These are phyloP conservation scores for Backusella psychrophila DNA, from an alignment of 192 early-diverging fungal genomes.

Conservation along the genomic window DNA sequence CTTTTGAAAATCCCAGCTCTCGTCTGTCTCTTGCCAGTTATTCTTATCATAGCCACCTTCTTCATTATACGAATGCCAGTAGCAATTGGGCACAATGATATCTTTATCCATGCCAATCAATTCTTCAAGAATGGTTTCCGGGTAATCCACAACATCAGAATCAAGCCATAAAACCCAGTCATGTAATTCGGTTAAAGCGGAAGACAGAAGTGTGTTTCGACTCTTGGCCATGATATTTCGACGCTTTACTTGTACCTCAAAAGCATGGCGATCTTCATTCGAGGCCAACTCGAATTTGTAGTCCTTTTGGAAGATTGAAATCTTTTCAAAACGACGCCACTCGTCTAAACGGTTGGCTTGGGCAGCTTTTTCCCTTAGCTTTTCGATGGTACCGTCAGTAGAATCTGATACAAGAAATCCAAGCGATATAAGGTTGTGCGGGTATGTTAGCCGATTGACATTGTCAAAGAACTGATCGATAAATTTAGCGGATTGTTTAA, in stretches of 20 bases:
- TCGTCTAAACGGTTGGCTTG: slow-evolving; percentile 22
- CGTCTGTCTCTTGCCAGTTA: slow-evolving; percentile 64
- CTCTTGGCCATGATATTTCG: slow-evolving; percentile 60
- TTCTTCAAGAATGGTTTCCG: slow-evolving; percentile 53
- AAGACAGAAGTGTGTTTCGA: slow-evolving; percentile 60
- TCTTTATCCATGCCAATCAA: slow-evolving; percentile 66
- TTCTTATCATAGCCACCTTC: slow-evolving; percentile 62
- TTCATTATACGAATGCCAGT: slow-evolving; percentile 44
- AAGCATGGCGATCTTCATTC: slow-evolving; percentile 56
- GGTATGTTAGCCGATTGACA: slow-evolving; percentile 55
- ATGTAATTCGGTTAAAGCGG: slow-evolving; percentile 52
- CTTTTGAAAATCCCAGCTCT: slow-evolving; percentile 47
- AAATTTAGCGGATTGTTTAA: slow-evolving; percentile 59
- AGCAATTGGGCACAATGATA: slow-evolving; percentile 62
- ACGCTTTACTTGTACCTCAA: slow-evolving; percentile 55
- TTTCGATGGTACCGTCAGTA: slow-evolving; percentile 54
- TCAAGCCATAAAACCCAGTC: slow-evolving; percentile 77
- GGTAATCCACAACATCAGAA: slow-evolving; percentile 67
- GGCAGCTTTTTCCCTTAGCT: slow-evolving; percentile 32
- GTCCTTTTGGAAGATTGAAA: slow-evolving; percentile 62
- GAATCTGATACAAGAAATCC: slow-evolving; percentile 68
- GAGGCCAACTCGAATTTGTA: slow-evolving; percentile 43
- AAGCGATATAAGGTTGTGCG: slow-evolving; percentile 59
- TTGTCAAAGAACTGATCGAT: slow-evolving; percentile 62
- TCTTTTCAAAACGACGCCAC: slow-evolving; percentile 50